A percentile compares a stretch with the other conserved stretches of the same genome.
These are phyloP conservation scores for Sclerotinia borealis DNA, from an alignment of 2,329 filamentous ascomycete species.

Conservation along the genomic window DNA sequence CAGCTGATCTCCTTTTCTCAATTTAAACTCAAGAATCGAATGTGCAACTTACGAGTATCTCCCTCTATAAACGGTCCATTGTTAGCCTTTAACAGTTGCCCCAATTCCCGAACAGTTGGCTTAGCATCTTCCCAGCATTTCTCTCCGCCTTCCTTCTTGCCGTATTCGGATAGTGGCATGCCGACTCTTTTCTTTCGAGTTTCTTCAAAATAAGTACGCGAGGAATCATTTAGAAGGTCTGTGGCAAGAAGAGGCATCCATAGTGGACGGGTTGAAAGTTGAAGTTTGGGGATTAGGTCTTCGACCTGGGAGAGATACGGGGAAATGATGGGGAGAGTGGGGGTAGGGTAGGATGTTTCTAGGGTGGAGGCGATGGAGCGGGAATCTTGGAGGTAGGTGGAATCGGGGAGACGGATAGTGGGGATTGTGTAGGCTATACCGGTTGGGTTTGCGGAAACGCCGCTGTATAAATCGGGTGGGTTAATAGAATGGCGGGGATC, in stretches of 20 bases:
- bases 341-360: conserved; percentile 50
- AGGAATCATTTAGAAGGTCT: conserved; percentile 45
- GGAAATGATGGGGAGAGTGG: conserved; percentile 49
- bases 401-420: conserved; percentile 48
- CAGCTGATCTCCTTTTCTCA: not conserved
- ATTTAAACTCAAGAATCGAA: not conserved
- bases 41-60: conserved; percentile 31
- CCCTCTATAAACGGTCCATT: conserved; percentile 58
- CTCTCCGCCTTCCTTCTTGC: conserved; percentile 43
- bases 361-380: conserved; percentile 51
- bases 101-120: conserved; percentile 41
- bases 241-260: conserved; percentile 44
- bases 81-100: conserved; percentile 35
- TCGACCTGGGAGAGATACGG: conserved; percentile 42
- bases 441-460: conserved; percentile 37
- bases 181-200: conserved; percentile 46
- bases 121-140: conserved; percentile 42
- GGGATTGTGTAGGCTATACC: conserved; percentile 46
- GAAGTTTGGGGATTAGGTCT: conserved; percentile 33
- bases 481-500: not conserved
- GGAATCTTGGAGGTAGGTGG: conserved; percentile 59
- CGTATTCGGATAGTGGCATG: conserved; percentile 46
- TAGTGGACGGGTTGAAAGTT: conserved; percentile 35
- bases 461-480: conserved; percentile 25
- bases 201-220: conserved; percentile 48